These are phyloP conservation scores for Elongisporangium senticosum DNA, from an alignment of 352 stramenopile species.

Conservation along the genomic window DNA sequence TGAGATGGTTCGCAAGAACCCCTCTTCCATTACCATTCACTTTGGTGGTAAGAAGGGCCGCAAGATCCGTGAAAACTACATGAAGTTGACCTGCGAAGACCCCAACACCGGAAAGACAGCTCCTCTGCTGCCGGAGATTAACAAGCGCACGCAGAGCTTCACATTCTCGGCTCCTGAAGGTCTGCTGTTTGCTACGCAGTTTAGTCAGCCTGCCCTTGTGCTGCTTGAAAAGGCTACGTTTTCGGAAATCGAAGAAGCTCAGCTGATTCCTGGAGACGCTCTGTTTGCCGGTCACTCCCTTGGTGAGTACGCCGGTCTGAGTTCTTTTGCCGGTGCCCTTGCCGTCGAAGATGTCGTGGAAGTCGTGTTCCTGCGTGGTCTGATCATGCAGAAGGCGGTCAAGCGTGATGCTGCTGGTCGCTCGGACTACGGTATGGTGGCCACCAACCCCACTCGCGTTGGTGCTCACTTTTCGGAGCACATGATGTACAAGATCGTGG, in stretches of 20 bases:
- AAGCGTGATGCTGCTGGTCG: constrained; percentile 50
- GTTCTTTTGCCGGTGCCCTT: constrained; percentile 66
- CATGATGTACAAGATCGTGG: constrained; percentile 63
- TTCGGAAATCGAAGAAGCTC: constrained; percentile 64
- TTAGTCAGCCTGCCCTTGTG: constrained; percentile 78
- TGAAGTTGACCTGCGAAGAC: constrained; percentile 70
- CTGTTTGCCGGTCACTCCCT: constrained; percentile 87
- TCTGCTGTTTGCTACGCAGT: constrained; percentile 83
- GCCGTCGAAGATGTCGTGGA: constrained; percentile 72
- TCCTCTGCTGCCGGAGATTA: constrained; percentile 79
- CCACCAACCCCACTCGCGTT: constrained; percentile 72
- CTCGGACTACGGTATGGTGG: constrained; percentile 87
- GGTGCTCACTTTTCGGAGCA: constrained; percentile 66
- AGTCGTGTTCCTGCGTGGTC: constrained; percentile 78
- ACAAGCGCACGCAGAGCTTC: constrained; percentile 73
- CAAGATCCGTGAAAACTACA: constrained; percentile 84
- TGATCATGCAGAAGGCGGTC: constrained; percentile 56
- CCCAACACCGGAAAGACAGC: constrained; percentile 37
- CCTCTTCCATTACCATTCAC: constrained; percentile 76
- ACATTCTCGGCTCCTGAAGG: constrained; percentile 72
- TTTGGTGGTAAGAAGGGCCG: constrained; percentile 80
- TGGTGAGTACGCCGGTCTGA: constrained; percentile 82
- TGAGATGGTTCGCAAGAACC: constrained; percentile 85
- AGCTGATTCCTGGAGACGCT: constrained; percentile 69
- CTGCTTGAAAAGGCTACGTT: constrained; percentile 83